A percentile compares a stretch with the other conserved stretches of the same genome.
Conservation (phyloP, 495 filamentous ascomycete genomes). For the Amphirosellinia nigrospora region DNA sequence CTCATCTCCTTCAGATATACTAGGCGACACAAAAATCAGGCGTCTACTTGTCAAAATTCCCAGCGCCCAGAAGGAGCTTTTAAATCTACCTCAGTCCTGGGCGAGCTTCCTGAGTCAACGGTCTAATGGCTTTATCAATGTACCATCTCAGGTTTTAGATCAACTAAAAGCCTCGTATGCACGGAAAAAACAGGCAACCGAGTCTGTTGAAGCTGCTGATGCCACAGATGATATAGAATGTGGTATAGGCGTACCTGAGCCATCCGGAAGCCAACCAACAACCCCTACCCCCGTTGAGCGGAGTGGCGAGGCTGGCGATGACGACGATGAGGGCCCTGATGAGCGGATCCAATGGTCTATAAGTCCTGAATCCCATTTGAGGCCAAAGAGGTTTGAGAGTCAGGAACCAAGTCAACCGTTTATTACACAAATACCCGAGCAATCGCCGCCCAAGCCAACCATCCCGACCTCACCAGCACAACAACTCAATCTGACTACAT, state of each 20-base stretch:
- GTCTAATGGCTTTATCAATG: constrained; percentile 37
- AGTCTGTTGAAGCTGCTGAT: constrained; percentile 23
- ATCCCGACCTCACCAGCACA: constrained; percentile 4
- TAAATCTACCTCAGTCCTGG: constrained; percentile 58
- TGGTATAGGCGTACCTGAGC: constrained; percentile 7
- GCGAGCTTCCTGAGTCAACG: constrained; percentile 21
- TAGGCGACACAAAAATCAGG: constrained; percentile 30
- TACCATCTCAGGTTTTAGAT: constrained; percentile 47
- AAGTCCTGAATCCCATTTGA: constrained; percentile 19
- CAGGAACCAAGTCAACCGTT: constrained; percentile 25
- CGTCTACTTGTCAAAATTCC: constrained; percentile 59
- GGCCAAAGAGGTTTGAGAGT: constrained; percentile 6
- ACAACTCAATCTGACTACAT: constrained; percentile 14
- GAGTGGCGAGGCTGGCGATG: constrained; percentile 14
- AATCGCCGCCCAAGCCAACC: constrained; percentile 32
- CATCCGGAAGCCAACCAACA: constrained; percentile 16
- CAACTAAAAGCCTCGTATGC: constrained; percentile 39
- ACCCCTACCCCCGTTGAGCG: neutral
- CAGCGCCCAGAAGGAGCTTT: constrained; percentile 63
- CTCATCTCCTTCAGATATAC: constrained; percentile 22
- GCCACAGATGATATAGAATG: constrained; percentile 30
- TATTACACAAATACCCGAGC: constrained; percentile 32
- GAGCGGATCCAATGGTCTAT: constrained; percentile 6
- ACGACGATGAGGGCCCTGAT: neutral
- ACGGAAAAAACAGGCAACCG: constrained; percentile 24